Evolutionary conservation across 331 rosid species (phyloP).

Genomic region (Acacia concinna): DNA sequence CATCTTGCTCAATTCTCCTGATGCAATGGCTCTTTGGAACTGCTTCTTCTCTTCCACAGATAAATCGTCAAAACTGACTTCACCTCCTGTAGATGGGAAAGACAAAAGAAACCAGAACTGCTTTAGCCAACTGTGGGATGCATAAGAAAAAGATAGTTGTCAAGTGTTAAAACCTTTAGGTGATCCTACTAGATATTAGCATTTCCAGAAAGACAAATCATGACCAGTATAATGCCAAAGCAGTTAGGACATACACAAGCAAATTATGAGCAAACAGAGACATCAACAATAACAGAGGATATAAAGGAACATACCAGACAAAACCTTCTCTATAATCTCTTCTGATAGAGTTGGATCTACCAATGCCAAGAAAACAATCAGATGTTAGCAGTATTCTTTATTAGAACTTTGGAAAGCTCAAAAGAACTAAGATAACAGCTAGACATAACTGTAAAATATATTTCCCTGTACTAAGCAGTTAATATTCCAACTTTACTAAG

Average conservation of each 20-base stretch:
- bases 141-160: background rate
- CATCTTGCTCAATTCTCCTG: conserved; percentile 90
- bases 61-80: conserved; percentile 73
- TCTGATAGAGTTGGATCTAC: conserved; percentile 56
- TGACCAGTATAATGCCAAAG: background rate
- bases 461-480: background rate
- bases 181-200: background rate
- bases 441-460: background rate
- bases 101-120: conserved; percentile 30
- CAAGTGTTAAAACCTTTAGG: background rate
- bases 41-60: conserved; percentile 79
- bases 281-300: background rate
- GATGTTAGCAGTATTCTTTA: conserved; percentile 23
- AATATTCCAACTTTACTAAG: background rate
- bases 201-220: background rate
- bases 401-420: conserved; percentile 1
- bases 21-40: conserved; percentile 78
- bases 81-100: conserved; percentile 54
- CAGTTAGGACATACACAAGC: background rate
- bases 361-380: conserved; percentile 31
- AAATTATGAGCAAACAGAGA: conserved; percentile 11
- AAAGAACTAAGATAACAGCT: background rate
- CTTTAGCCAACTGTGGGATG: conserved; percentile 12
- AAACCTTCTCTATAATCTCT: conserved; percentile 57
- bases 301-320: conserved; percentile 58